phyloP scores from a whole-genome alignment of 352 stramenopile species.

The Peronospora destructor region DNA sequence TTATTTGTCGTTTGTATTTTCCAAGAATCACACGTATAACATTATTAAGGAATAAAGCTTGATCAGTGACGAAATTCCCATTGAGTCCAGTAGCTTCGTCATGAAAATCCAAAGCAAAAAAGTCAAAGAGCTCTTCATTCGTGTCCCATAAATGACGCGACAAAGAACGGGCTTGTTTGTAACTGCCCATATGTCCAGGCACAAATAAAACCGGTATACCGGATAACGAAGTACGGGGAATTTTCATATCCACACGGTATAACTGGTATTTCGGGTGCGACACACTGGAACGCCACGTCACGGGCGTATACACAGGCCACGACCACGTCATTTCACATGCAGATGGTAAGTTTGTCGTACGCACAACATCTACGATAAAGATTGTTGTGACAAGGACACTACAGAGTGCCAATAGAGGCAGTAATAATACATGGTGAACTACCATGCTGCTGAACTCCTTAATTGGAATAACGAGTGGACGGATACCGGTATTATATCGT shows the following conservation, averaged over 20 bases:
- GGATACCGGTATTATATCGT: no score
- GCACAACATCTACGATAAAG: conserved; percentile 41
- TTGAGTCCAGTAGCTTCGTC: conserved; percentile 67
- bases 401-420: conserved; percentile 47
- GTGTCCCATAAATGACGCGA: conserved; percentile 63
- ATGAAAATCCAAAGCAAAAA: conserved; percentile 77
- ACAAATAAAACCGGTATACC: conserved; percentile 80
- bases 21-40: conserved; percentile 61
- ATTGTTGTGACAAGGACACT: conserved; percentile 40
- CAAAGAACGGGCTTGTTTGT: conserved; percentile 79
- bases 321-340: conserved; percentile 84
- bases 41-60: conserved; percentile 73
- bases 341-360: conserved; percentile 26
- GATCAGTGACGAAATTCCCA: conserved; percentile 56
- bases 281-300: conserved; percentile 26
- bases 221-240: conserved; percentile 31
- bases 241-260: conserved; percentile 65
- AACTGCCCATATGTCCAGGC: conserved; percentile 74
- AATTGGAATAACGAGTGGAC: neutral
- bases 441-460: conserved; percentile 6
- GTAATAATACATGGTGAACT: conserved; percentile 20
- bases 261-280: conserved; percentile 62
- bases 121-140: conserved; percentile 51
- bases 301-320: conserved; percentile 67
- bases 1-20: conserved; percentile 62